Percentiles rank a stretch among this genome's conserved stretches.
Evolutionary conservation across 495 filamentous ascomycete genomes (phyloP).

Genomic region (Penicillium riverlandense): DNA sequence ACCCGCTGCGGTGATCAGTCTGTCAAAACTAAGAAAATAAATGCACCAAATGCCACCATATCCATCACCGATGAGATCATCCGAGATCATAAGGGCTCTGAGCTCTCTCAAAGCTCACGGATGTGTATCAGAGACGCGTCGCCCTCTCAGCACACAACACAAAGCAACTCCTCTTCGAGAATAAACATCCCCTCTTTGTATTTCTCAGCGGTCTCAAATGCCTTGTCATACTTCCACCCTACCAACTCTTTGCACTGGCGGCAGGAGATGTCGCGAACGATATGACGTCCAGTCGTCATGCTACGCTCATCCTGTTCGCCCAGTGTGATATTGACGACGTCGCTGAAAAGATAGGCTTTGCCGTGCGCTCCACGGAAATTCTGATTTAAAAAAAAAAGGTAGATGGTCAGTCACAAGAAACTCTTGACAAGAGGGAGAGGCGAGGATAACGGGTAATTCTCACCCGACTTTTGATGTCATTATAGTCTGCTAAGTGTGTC

Average conservation of each 20-base stretch:
- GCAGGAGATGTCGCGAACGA: conserved; percentile 89
- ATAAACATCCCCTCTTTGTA: conserved; percentile 99
- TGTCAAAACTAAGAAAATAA: neutral
- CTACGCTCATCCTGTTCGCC: conserved; percentile 82
- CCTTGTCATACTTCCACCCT: conserved; percentile 99
- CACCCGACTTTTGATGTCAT: conserved; percentile 93
- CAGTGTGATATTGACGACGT: conserved; percentile 79
- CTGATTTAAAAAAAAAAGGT: conserved; percentile 36
- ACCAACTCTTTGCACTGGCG: conserved; percentile 84
- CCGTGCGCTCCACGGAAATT: conserved; percentile 98
- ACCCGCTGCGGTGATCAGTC: conserved; percentile 4
- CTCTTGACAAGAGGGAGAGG: conserved; percentile 2
- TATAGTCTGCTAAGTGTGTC: conserved; percentile 87
- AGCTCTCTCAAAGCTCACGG: neutral
- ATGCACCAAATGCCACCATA: neutral
- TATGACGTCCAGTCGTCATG: conserved; percentile 96
- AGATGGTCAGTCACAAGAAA: conserved; percentile 6
- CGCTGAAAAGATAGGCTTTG: conserved; percentile 95
- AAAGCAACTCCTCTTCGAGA: conserved; percentile 86
- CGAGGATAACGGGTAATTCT: conserved; percentile 16
- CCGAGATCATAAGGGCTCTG: neutral
- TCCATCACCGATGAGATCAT: neutral
- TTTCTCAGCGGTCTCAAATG: conserved; percentile 84
- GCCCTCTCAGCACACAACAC: conserved; percentile 53
- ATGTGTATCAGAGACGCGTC: neutral